A percentile compares a stretch with the other conserved stretches of the same genome.
Conservation (phyloP, 257 asterid species). For the Salvia splendens region DNA sequence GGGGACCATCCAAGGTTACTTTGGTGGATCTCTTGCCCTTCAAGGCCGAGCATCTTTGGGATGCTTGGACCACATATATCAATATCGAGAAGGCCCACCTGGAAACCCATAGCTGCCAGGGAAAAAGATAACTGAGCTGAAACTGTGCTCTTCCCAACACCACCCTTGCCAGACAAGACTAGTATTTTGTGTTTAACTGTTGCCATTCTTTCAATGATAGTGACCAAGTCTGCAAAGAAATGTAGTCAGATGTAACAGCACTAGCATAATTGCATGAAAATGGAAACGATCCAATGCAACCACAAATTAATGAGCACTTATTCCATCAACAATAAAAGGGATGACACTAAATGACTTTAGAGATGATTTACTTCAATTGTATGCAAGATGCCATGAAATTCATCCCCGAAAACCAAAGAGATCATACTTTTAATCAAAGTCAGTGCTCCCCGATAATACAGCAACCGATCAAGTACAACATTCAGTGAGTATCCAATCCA, state of each 20-base stretch:
- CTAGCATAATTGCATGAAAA: conserved; percentile 8
- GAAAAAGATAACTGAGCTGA: conserved; percentile 86
- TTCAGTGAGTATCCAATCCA: neutral
- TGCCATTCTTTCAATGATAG: conserved; percentile 83
- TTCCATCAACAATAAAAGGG: neutral
- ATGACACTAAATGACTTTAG: neutral
- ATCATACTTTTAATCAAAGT: neutral
- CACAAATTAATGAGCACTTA: neutral
- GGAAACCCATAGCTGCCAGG: conserved; percentile 77
- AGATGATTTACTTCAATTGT: neutral
- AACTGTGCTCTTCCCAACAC: conserved; percentile 96
- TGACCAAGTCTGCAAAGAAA: conserved; percentile 58
- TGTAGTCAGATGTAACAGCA: conserved; percentile 2
- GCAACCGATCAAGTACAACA: neutral
- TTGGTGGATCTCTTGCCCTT: conserved; percentile 75
- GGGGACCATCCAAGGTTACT: conserved; percentile 94
- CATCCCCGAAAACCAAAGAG: neutral
- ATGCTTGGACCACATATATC: conserved; percentile 94
- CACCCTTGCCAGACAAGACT: conserved; percentile 89
- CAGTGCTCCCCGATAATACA: neutral
- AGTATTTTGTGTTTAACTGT: conserved; percentile 92
- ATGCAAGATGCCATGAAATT: neutral
- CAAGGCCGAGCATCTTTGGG: conserved; percentile 85
- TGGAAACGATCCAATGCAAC: conserved; percentile 14
- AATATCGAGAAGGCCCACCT: conserved; percentile 90